Evolutionary conservation across 2,329 filamentous ascomycete genomes (phyloP).

Genomic region (Cladosporium cucumerinum): DNA sequence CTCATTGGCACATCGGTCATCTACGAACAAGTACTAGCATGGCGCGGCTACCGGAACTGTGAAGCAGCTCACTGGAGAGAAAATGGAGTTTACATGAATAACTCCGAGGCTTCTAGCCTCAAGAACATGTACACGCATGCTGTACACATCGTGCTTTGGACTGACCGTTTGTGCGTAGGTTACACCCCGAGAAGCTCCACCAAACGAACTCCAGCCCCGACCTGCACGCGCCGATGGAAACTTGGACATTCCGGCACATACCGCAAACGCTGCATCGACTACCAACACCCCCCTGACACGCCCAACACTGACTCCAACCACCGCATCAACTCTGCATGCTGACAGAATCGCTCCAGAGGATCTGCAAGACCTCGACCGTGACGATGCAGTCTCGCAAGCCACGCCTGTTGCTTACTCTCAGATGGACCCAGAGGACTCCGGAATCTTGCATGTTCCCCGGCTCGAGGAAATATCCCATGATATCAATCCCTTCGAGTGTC

Average conservation of each 20-base stretch:
- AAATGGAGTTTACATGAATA: not conserved
- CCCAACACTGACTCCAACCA: slow-evolving; percentile 20
- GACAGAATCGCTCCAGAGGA: slow-evolving; percentile 12
- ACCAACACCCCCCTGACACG: not conserved
- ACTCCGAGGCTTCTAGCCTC: not conserved
- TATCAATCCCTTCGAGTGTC: slow-evolving; percentile 24
- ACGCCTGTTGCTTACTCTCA: slow-evolving; percentile 15
- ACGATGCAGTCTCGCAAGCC: slow-evolving; percentile 22
- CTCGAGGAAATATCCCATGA: not conserved
- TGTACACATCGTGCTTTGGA: not conserved
- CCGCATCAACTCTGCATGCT: slow-evolving; percentile 23
- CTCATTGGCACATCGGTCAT: too few relatives aligned
- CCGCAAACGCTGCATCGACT: not conserved
- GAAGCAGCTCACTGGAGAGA: not conserved
- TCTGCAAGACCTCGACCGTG: slow-evolving; percentile 15
- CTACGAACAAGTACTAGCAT: too few relatives aligned
- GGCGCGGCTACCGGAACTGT: not conserved
- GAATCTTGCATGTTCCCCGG: not conserved
- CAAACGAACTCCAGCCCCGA: not conserved
- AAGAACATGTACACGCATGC: not conserved
- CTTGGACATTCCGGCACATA: not conserved
- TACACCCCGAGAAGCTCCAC: not conserved
- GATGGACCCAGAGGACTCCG: not conserved
- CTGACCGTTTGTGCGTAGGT: not conserved
- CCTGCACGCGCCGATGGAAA: not conserved